Evolutionary conservation across 2,329 filamentous ascomycete species (phyloP).

Genomic region (Aspergillus amoenus): DNA sequence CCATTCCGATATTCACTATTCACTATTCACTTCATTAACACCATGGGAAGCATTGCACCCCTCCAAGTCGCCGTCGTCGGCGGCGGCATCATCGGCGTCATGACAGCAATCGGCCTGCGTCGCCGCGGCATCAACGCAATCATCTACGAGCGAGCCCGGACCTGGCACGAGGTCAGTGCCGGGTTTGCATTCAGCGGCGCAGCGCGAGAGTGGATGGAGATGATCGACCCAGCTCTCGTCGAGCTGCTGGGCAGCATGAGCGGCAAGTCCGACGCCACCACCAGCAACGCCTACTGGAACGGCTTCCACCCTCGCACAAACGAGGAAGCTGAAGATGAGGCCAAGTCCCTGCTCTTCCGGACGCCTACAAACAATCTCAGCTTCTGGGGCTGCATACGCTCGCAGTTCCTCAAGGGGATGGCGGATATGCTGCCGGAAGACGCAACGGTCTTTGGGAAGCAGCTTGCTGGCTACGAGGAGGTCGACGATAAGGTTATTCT

Average conservation of each 20-base stretch:
- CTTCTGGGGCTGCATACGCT: neutral
- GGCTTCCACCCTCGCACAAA: neutral
- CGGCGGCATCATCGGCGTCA: constrained; percentile 10
- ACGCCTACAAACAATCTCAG: neutral
- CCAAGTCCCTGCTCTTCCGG: neutral
- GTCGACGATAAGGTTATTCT: constrained; percentile 26
- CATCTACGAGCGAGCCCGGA: constrained; percentile 1
- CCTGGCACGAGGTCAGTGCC: constrained; percentile 1
- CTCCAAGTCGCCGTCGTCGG: constrained; percentile 11
- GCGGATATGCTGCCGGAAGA: constrained; percentile 12
- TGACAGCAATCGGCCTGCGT: constrained; percentile 3
- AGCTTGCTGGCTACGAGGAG: constrained; percentile 31
- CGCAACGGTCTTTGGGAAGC: constrained; percentile 36
- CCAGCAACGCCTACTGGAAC: neutral
- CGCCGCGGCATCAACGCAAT: neutral
- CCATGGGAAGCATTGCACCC: neutral
- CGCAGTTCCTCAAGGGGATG: neutral
- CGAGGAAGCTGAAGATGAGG: neutral
- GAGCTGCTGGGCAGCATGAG: constrained; percentile 1
- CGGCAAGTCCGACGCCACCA: neutral
- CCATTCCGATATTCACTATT: neutral
- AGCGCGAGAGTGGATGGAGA: neutral
- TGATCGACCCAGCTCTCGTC: constrained; percentile 1
- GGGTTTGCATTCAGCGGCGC: constrained; percentile 2
- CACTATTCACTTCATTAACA: neutral